Conservation (phyloP, 371 early-diverging fungal species). For the Mortierella sp. region DNA sequence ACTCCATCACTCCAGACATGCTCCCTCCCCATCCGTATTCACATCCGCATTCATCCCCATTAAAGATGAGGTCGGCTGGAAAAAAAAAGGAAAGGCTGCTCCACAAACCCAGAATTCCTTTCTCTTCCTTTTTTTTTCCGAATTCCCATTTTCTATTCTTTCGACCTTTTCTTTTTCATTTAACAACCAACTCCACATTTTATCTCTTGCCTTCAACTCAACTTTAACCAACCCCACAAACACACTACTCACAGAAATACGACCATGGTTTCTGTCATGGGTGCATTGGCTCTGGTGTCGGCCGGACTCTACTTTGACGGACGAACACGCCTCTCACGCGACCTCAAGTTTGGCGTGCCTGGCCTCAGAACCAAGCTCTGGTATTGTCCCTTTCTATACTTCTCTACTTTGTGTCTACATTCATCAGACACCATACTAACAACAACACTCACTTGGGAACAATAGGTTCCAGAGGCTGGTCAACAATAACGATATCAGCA, state of each 20-base stretch:
- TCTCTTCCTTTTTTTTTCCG: neutral
- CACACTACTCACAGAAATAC: neutral
- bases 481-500: conserved; percentile 14
- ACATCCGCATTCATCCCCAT: neutral
- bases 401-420: neutral
- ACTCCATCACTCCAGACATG: neutral
- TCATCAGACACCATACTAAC: neutral
- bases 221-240: too few relatives aligned
- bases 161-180: neutral
- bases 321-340: conserved; percentile 25
- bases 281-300: conserved; percentile 19
- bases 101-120: neutral
- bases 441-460: neutral
- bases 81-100: neutral
- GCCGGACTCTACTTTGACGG: conserved; percentile 30
- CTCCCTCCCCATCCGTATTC: neutral
- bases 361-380: conserved; percentile 17
- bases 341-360: conserved; percentile 20
- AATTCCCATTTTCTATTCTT: neutral
- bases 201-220: neutral
- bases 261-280: conserved; percentile 25
- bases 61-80: neutral
- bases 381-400: neutral
- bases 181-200: neutral
- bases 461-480: conserved; percentile 20